These are phyloP conservation scores for Xylaria hypoxylon DNA, from an alignment of 2,329 filamentous ascomycete species.

Conservation along the genomic window DNA sequence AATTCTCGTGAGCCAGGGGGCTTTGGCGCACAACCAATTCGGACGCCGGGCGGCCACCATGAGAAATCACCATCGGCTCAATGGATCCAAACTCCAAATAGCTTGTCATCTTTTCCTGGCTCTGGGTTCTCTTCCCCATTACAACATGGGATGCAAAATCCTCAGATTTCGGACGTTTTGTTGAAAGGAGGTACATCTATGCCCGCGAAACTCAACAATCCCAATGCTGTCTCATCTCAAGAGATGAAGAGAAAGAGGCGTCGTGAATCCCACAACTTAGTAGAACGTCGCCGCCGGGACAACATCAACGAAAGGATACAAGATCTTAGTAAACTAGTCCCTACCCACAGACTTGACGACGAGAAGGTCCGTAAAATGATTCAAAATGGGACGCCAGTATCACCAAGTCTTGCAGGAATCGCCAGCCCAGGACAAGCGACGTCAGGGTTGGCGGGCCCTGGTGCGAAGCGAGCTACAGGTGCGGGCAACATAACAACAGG, in stretches of 20 bases:
- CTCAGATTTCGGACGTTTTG: slow-evolving; percentile 85
- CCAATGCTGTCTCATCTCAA: slow-evolving; percentile 76
- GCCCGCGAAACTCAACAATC: slow-evolving; percentile 80
- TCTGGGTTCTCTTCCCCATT: slow-evolving; percentile 90
- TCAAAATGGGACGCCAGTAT: slow-evolving; percentile 89
- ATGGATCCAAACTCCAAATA: slow-evolving; percentile 89
- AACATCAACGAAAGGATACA: slow-evolving; percentile 99
- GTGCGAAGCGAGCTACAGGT: slow-evolving; percentile 81
- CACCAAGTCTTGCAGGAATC: slow-evolving; percentile 81
- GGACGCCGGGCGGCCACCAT: slow-evolving; percentile 73
- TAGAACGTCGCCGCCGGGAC: slow-evolving; percentile 92
- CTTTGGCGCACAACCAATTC: slow-evolving; percentile 83
- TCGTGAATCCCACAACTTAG: slow-evolving; percentile 94
- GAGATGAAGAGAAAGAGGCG: slow-evolving; percentile 93
- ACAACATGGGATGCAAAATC: slow-evolving; percentile 71
- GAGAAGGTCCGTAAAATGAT: slow-evolving; percentile 97
- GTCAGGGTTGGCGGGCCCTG: slow-evolving; percentile 86
- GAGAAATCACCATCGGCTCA: slow-evolving; percentile 88
- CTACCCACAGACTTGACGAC: slow-evolving; percentile 91
- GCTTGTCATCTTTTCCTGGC: slow-evolving; percentile 85
- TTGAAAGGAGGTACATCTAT: slow-evolving; percentile 89
- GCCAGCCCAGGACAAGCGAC: slow-evolving; percentile 79
- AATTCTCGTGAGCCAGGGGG: slow-evolving; percentile 73
- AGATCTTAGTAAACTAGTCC: slow-evolving; percentile 92
- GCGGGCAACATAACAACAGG: slow-evolving; percentile 90